Percentiles rank a stretch among this genome's conserved stretches.
phyloP scores from a whole-genome alignment of 2,329 filamentous ascomycete genomes.

The Aaosphaeria pasadenensis region DNA sequence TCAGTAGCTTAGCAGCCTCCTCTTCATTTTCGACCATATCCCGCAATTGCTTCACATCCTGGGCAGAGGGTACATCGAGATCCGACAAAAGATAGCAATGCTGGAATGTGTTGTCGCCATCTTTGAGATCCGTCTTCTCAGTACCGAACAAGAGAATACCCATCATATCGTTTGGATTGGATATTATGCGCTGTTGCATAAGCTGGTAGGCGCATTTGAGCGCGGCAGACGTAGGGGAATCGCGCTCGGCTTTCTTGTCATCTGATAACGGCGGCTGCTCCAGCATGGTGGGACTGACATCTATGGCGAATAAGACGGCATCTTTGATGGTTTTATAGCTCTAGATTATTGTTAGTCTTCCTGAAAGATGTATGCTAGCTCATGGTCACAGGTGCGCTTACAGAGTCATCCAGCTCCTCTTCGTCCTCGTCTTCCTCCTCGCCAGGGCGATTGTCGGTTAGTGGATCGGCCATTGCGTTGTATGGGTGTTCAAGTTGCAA shows the following conservation, averaged over 20 bases:
- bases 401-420: conserved; percentile 65
- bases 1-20: conserved; percentile 65
- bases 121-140: conserved; percentile 58
- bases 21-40: conserved; percentile 75
- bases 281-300: conserved; percentile 87
- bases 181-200: conserved; percentile 98
- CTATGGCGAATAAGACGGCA: conserved; percentile 95
- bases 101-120: conserved; percentile 64
- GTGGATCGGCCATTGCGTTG: conserved; percentile 24
- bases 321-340: conserved; percentile 91
- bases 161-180: conserved; percentile 96
- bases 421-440: conserved; percentile 68
- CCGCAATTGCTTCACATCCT: conserved; percentile 79
- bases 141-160: conserved; percentile 91
- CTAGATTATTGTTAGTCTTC: conserved; percentile 33
- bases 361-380: background rate
- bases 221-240: conserved; percentile 77
- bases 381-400: conserved; percentile 30
- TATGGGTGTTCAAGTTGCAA: too few species aligned
- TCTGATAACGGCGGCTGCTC: conserved; percentile 58
- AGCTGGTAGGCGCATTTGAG: conserved; percentile 91
- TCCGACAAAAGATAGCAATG: conserved; percentile 91
- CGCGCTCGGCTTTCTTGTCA: conserved; percentile 70
- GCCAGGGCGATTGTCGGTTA: conserved; percentile 25
- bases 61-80: conserved; percentile 80